Evolutionary conservation across 768 basidiomycete species (phyloP), one percentile per base, ranked within the genome.

Genomic region (Mycena metata): DNA sequence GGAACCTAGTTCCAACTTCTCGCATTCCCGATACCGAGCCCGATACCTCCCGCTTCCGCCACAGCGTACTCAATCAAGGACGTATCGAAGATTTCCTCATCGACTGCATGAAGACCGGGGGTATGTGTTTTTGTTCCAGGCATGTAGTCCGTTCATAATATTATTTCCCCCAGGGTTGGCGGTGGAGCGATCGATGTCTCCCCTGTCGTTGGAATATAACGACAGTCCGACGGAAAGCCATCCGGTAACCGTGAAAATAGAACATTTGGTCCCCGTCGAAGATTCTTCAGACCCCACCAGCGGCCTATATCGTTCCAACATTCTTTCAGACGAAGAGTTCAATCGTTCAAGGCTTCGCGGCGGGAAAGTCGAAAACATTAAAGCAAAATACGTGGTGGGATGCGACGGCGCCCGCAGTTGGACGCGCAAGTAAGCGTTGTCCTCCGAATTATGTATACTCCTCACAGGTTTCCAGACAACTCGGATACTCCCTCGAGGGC

Each of bases 401-500:
- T 75, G 79, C 49, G 81, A 82, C 42, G 81, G 81, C 5, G 84
- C 84, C 1, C 84, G 85, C 51, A 84, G 83, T 7, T 85, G 83
- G 83, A 84, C 86, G 7, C 78, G 86, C 12, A 60, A 56, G 69
- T 67, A 35, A 23, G 60, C 3, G 4, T 21, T 6, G 10, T 57
- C 16, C 15, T 46, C n/a, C 8, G 11, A n/a, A 2, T 5, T 41
- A 41, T 47, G 41, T n/a, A 16, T 30, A 12, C 23, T 5, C 9
- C 19, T 11, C 33, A 23, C 13, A 21, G 21, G n/a, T 58, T 26
- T 17, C 23, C 8, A 57, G 83, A 54, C 67, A 77, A 16, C 74
- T 86, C 15, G 83, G 80, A 1, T 80, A 85, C 21, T 67, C 78
- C 17, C 84, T 87, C 80, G 77, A 82, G 36, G 85, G 86, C 80